Percentiles rank a stretch among this genome's conserved stretches.
Evolutionary conservation across 352 stramenopile species (phyloP).

Genomic region (Peronospora belbahrii): DNA sequence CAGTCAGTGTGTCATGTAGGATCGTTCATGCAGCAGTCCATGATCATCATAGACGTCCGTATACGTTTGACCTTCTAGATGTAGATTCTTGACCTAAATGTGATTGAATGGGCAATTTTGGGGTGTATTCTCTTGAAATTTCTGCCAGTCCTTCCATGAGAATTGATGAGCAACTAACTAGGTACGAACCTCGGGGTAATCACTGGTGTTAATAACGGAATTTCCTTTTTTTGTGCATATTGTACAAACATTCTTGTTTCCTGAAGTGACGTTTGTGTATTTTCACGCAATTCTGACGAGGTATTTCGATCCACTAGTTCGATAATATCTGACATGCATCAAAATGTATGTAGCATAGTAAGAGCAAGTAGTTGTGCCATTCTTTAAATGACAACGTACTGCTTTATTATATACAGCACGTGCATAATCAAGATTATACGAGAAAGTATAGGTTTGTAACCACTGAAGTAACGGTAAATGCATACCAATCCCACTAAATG

Average conservation of each 20-base stretch:
- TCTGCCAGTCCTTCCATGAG: constrained; percentile 77
- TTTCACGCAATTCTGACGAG: constrained; percentile 74
- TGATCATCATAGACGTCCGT: constrained; percentile 74
- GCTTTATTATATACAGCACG: constrained; percentile 81
- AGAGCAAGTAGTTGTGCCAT: constrained; percentile 90
- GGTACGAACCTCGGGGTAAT: constrained; percentile 93
- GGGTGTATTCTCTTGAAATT: constrained; percentile 72
- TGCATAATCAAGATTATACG: constrained; percentile 62
- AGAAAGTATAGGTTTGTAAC: constrained; percentile 93
- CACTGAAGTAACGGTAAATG: constrained; percentile 90
- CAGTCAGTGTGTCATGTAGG: constrained; percentile 96
- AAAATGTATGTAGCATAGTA: constrained; percentile 92
- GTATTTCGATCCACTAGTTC: constrained; percentile 92
- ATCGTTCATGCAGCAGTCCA: constrained; percentile 82
- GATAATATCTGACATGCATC: constrained; percentile 87
- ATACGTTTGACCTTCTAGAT: constrained; percentile 79
- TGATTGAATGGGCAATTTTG: constrained; percentile 81
- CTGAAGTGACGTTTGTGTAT: constrained; percentile 73
- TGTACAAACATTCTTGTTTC: constrained; percentile 85
- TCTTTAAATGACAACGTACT: constrained; percentile 77
- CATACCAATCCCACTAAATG: constrained; percentile 90
- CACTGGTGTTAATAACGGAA: constrained; percentile 74
- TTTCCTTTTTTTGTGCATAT: constrained; percentile 75
- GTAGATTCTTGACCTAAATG: constrained; percentile 82
- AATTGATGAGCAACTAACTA: constrained; percentile 65